Base-by-base conservation (phyloP, 2,329 filamentous ascomycete species). In the Aspergillus alliaceus region DNA sequence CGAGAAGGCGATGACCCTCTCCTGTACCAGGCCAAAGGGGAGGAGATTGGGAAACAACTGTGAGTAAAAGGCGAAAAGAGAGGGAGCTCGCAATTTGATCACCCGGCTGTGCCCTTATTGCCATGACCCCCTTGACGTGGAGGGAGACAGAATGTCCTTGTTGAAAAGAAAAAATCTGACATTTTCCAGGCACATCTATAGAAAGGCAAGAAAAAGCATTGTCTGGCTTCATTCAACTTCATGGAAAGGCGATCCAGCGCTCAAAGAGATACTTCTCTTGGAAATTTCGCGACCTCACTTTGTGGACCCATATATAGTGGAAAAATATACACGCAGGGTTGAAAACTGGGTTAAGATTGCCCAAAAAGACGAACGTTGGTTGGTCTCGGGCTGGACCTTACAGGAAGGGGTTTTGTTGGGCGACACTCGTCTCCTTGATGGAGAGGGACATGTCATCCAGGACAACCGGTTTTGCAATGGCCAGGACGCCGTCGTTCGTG, bases 271-370 rank as follows among this genome's bases (percentile, higher is more conserved):
- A 14, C 31, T 34, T 11, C 31, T 34, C 12, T 14, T 34, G 1
- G 31, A 34, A 5, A 34, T 34, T 11, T 34, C 31, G 1, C 31
- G 31, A 12, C 31, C 31, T 34, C 12, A 14, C 15, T 15, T 14
- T 14, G 12, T 5, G 2, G 31, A 34, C 1, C 31, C 14, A 1
- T 1, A 11, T 11, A 11, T 15, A 3, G 1, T 34, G 0, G 4
- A 34, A 5, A 6, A 5, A 1, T 34, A 34, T 15, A 34, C 14
- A 1, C 12, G 6, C 9, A 34, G 6, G 11, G 32, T n/a, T 0
- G 32, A 2, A 6, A 15, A 14, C 1, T 34, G 32, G 32, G 12
- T 34, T 34, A 2, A 4, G 7, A n/a, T 6, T 1, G 32, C 32
- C 1, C 32, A 34, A 14, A 5, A 1, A 15, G 32, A 34, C 32